Evolutionary conservation across 768 basidiomycete species (phyloP), one percentile per base, ranked within the genome.

Genomic region (Boletus fagicola): DNA sequence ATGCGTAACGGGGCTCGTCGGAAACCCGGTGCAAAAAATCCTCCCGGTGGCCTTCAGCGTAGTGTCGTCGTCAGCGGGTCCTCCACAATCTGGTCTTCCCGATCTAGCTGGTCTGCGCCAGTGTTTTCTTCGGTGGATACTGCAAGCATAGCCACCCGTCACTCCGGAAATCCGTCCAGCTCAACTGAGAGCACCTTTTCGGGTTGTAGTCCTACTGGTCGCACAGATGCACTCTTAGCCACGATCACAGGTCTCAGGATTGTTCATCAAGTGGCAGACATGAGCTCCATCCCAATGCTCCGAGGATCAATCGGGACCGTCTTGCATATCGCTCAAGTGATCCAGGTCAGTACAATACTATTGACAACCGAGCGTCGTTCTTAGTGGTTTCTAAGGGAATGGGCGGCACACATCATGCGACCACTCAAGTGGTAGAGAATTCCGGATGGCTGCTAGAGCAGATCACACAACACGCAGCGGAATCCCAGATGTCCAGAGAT

Each of bases 371-470:
- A n/a, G 22, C 12, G 15, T 1, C 5, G 3, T 20, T 35, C 54
- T 65, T 1, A 62, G 1, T n/a, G 0, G 2, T 13, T 54, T 50
- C 3, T 8, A 40, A 62, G 64, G 54, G 31, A 20, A 58, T 62
- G 49, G 53, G 46, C 0, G 64, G 64, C 4, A 35, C 44, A 5
- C 64, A 65, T 33, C 64, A 65, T 36, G 39, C 45, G n/a, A 62
- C 59, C 15, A 22, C 16, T 18, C 54, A 59, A 30, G 54, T 65
- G 18, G 22, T 65, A 7, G 60, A 65, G 36, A 24, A 35, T 18
- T 58, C 64, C 26, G 64, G 56, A 11, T 59, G 53, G 51, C 15
- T 65, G 13, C 56, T 65, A 9, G 43, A 65, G 0, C 60, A 54
- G 20, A 65, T 62, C 10, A 39, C 48, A 0, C 51, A 30, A 35